Base-by-base conservation (phyloP, 192 early-diverging fungal species). In the Phycomyces blakesleeanus region DNA sequence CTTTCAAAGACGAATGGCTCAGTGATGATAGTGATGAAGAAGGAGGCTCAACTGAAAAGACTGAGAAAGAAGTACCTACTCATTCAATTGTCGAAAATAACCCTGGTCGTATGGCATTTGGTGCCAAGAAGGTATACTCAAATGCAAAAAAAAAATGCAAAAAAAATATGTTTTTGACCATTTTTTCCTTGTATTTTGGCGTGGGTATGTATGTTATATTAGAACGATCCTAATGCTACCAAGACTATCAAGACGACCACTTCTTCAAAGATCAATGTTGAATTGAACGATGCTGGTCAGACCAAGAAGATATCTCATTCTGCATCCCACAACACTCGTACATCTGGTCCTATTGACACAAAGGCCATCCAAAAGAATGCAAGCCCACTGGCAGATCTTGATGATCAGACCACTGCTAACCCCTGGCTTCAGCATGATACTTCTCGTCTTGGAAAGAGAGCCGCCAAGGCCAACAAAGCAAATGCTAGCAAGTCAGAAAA, bases 401-500 rank as follows among this genome's bases (percentile, higher is more conserved):
- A 37, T 57, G 57, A 34, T 38, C 42, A 12, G n/a, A 55, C n/a
- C 41, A 74, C 72, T 3, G 58, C 65, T 12, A 96, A 96, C 71
- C 93, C 93, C 6, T 96, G 93, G 93, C 78, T 96, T 0, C 75
- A 80, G 34, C 68, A 66, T 1, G 83, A 82, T 40, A 80, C 75
- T 12, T 76, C 75, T 6, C 70, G 69, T 40, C 74, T 83, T 24
- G 72, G 75, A 27, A 78, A 80, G 55, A 76, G 78, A 57, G 74
- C 76, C 10, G 78, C 83, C 57, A 85, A 82, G 59, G 76, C 71
- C 34, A 85, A 87, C 47, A 75, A 81, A 54, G 71, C 62, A 5
- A 72, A 63, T 39, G 62, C 75, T 21, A 67, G 61, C 26, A 84
- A 80, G 68, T 78, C 78, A 63, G 78, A 80, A 61, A 77, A 81